Conservation (phyloP, 805 yeast genomes). For the Candida orba region DNA sequence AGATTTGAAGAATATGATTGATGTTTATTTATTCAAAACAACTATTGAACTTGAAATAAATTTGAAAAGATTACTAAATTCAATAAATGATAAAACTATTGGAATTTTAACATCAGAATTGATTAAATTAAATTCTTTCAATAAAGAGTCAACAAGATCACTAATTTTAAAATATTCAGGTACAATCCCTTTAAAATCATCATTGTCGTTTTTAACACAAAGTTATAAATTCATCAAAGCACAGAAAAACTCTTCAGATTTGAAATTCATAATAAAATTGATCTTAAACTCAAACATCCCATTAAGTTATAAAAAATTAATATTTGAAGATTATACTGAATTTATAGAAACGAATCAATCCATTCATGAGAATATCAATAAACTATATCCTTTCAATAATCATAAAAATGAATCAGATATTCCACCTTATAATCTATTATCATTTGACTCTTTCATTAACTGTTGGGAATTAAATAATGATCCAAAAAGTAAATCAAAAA, state of each 20-base stretch:
- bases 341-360: slow-evolving; percentile 20
- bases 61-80: slow-evolving; percentile 1
- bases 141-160: slow-evolving; percentile 26
- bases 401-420: neutral
- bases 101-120: slow-evolving; percentile 30
- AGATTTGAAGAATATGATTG: slow-evolving; percentile 14
- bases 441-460: slow-evolving; percentile 1
- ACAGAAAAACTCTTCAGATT: slow-evolving; percentile 10
- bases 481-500: slow-evolving; percentile 13
- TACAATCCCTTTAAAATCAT: slow-evolving; percentile 26
- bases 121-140: slow-evolving; percentile 24
- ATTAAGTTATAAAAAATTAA: slow-evolving; percentile 25
- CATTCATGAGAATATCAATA: neutral
- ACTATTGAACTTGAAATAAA: neutral
- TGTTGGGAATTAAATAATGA: slow-evolving; percentile 10
- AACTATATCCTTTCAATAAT: neutral
- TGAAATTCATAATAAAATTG: neutral
- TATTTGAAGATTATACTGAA: slow-evolving; percentile 32
- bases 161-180: slow-evolving; percentile 23
- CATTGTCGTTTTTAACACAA: slow-evolving; percentile 49
- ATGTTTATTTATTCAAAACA: slow-evolving; percentile 12
- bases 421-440: neutral
- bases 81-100: slow-evolving; percentile 20
- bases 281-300: neutral
- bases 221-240: slow-evolving; percentile 46